Conservation (phyloP, 2,329 filamentous ascomycete genomes). For the Chalara sp. region DNA sequence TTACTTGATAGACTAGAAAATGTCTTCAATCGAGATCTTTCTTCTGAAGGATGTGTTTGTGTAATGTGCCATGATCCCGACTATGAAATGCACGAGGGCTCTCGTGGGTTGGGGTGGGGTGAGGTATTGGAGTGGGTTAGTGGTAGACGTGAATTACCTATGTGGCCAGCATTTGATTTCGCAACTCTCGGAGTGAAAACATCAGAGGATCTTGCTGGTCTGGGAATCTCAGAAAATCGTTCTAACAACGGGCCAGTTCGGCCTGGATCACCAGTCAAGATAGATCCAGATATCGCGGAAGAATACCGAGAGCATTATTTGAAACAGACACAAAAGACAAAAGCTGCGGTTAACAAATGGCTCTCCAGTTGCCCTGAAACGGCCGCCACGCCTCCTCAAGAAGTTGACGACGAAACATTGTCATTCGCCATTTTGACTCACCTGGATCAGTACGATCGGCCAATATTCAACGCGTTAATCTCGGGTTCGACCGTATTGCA, state of each 20-base stretch:
- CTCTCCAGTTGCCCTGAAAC: constrained; percentile 68
- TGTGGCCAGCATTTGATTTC: constrained; percentile 83
- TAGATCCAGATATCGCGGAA: constrained; percentile 90
- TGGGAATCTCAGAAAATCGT: constrained; percentile 47
- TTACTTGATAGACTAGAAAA: constrained; percentile 86
- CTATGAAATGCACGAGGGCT: constrained; percentile 31
- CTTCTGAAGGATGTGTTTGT: constrained; percentile 77
- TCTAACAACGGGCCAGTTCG: constrained; percentile 53
- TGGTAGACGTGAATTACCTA: constrained; percentile 76
- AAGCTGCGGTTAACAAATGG: constrained; percentile 87
- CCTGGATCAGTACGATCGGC: constrained; percentile 66
- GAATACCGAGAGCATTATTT: constrained; percentile 91
- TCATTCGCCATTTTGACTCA: constrained; percentile 91
- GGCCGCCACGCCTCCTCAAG: constrained; percentile 69
- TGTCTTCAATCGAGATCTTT: constrained; percentile 89
- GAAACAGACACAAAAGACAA: constrained; percentile 85
- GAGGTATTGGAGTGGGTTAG: constrained; percentile 92
- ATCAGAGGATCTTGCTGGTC: constrained; percentile 45
- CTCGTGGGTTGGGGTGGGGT: constrained; percentile 81
- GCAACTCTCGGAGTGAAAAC: constrained; percentile 55
- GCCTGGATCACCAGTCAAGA: constrained; percentile 58
- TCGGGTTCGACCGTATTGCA: constrained; percentile 49
- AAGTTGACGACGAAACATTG: constrained; percentile 89
- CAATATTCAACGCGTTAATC: constrained; percentile 76
- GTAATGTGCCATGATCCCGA: constrained; percentile 68